Evolutionary conservation across 2,329 filamentous ascomycete genomes (phyloP).

Genomic region (Lasiodiplodia theobromae): DNA sequence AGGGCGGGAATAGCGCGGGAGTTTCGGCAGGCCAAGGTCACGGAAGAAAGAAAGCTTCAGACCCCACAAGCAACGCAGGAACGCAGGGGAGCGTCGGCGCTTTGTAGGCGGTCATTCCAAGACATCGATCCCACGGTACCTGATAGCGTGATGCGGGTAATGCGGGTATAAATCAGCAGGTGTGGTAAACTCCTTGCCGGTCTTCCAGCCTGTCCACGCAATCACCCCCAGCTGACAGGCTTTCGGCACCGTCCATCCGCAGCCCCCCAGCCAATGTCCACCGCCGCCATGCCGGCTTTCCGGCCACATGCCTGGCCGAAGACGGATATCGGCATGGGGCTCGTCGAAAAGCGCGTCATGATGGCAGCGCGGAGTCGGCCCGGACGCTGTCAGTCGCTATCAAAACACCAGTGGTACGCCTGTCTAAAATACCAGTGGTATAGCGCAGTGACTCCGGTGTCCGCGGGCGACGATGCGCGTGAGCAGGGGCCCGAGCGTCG

Average conservation of each 20-base stretch:
- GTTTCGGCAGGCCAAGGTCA: not conserved
- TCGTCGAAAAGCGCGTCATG: not conserved
- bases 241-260: constrained; percentile 12
- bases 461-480: not conserved
- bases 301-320: not conserved
- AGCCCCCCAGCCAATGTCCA: not conserved
- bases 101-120: constrained; percentile 13
- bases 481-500: not conserved
- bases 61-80: too few relatives aligned
- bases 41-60: not conserved
- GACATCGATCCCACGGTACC: not conserved
- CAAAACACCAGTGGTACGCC: constrained; percentile 10
- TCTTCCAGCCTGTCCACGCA: constrained; percentile 12
- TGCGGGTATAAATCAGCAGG: not conserved
- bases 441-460: not conserved
- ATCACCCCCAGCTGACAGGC: constrained; percentile 4
- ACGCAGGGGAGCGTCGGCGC: not conserved
- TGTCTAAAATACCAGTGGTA: not conserved
- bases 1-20: not conserved
- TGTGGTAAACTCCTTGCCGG: not conserved
- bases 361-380: not conserved
- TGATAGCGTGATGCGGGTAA: constrained; percentile 7
- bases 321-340: constrained; percentile 10
- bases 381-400: not conserved
- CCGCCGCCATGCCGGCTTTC: constrained; percentile 11